Evolutionary conservation across 345 rosid genomes (phyloP).

Genomic region (Streptanthus diversifolius): DNA sequence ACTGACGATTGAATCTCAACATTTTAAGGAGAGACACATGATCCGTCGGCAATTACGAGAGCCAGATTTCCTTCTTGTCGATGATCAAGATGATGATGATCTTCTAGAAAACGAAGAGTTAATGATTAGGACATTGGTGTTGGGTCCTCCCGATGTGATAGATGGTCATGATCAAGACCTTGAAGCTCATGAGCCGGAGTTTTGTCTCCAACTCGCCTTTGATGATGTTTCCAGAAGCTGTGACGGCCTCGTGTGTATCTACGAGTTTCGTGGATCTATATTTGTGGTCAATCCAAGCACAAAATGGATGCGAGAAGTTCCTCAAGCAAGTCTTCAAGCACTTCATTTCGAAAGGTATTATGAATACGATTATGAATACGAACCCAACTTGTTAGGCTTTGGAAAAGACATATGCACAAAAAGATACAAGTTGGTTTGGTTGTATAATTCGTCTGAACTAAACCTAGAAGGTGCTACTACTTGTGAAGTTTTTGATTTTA

Average conservation of each 20-base stretch:
- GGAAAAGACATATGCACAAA: not conserved
- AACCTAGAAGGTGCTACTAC: not conserved
- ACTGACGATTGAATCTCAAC: not conserved
- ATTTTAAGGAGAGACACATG: constrained; percentile 1
- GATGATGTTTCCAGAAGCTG: not conserved
- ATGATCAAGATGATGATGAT: not conserved
- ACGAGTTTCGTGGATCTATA: not conserved
- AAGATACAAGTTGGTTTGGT: constrained; percentile 3
- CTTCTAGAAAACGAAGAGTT: not conserved
- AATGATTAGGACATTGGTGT: not conserved
- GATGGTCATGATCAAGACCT: not conserved
- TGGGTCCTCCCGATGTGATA: not conserved
- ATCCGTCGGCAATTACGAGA: not conserved
- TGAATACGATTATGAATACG: not conserved
- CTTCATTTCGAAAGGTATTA: not conserved
- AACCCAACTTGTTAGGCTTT: not conserved
- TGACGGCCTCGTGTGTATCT: constrained; percentile 8
- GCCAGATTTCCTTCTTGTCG: not conserved
- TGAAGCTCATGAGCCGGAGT: not conserved
- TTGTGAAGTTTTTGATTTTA: constrained; percentile 5
- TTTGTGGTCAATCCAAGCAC: not conserved
- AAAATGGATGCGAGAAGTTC: not conserved
- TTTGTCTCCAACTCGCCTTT: not conserved
- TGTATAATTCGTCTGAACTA: not conserved
- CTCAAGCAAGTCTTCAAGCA: not conserved